Base-by-base conservation (phyloP, 2,329 filamentous ascomycete genomes). In the Paramyrothecium sp. region DNA sequence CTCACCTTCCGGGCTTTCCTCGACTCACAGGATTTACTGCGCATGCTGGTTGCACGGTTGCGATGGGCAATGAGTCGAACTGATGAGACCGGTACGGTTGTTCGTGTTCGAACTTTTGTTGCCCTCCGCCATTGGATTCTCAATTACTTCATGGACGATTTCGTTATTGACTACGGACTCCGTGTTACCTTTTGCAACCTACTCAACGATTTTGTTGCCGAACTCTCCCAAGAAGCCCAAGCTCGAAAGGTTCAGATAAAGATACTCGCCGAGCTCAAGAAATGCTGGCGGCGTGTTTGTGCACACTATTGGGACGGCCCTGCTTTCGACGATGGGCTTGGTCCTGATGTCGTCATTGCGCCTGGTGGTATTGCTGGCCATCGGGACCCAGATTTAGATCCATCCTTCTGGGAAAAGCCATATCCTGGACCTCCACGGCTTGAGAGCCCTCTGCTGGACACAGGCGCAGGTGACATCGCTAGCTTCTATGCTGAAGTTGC, bases 121-220 rank as follows among this genome's bases (percentile, higher is more conserved):
- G 95, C 95, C 8, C 81, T 98, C 49, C 87, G 95, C 56, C 95
- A 99, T 73, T 99, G 95, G 95, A 93, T 98, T 57, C 76, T 99
- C 60, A 99, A 99, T 72, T 99, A 99, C 73, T 99, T 98, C 64
- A 83, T 91, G 56, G 95, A 99, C 69, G 95, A 99, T 70, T 99
- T 97, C 70, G 85, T 96, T 46, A 75, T 89, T 22, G 87, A 93
- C 69, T 88, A 89, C 68, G 78, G 84, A 49, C 79, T 98, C 33
- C 88, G 94, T 10, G 78, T 84, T 5, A 84, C 85, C 17, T 97
- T 97, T 69, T 97, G 94, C 73, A 80, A 87, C 33, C 80, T 92
- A 10, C 81, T 97, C 58, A 97, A 98, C 70, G 78, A 81, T 53
- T 81, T 88, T 50, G 81, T 85, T 3, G 76, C 81, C 17, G 84